Base-by-base conservation (phyloP, 768 basidiomycete genomes). In the Serendipita sp. region DNA sequence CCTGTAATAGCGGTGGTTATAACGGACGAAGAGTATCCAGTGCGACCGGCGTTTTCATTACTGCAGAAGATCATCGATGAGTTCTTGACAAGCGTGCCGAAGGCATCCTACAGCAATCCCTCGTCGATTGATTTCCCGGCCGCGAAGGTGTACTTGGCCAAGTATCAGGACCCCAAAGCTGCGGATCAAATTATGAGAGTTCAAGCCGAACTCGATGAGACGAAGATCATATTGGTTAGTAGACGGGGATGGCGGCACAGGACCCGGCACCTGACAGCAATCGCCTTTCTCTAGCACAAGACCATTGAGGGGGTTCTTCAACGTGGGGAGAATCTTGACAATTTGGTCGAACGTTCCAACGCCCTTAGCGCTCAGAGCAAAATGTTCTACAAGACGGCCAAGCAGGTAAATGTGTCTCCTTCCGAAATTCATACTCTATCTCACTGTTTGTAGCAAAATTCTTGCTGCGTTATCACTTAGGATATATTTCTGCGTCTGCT, bases 371-470 rank as follows among this genome's bases (percentile, higher is more conserved):
- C 82, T 16, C 90, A 93, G 75, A 90, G 84, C 75, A 97, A 97
- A 83, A 88, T 90, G 86, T 99, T 99, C 72, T 98, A 97, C 78
- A 96, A 97, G 86, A 96, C 94, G 5, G 92, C 95, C 1, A 98
- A 97, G 87, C 95, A 94, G 87, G 94, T 92, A 62, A 60, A 80
- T 69, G 2, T 11, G 20, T 58, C 31, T 20, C 20, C 9, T 28
- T 30, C 13, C 24, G n/a, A 9, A 20, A 13, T 20, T 5, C 11
- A 26, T n/a, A n/a, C 14, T 38, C 17, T 5, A 3, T 28, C 42
- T 17, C 1, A 9, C 11, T 4, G 43, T 63, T 38, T 63, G 31
- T 71, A 93, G 90, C 91, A 95, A 90, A 96, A 96, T 75, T 88
- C 88, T 26, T 97, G 94, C 75, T 96, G 93, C 71, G 78, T 89